Conservation (phyloP, 352 stramenopile species). For the Pythium pyrilobum region DNA sequence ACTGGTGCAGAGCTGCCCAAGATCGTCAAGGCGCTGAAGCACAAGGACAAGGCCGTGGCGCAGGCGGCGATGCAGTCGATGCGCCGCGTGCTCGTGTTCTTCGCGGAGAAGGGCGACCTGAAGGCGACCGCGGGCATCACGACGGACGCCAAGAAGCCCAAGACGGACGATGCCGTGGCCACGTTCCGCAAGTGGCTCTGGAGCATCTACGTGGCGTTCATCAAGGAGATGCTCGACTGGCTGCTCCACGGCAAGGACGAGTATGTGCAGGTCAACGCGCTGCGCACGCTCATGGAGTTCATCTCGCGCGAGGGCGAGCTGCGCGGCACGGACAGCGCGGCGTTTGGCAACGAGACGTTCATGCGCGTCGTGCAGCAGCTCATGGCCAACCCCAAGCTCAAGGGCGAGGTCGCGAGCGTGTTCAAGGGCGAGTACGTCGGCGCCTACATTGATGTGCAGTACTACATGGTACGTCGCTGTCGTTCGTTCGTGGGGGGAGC, state of each 20-base stretch:
- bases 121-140: slow-evolving; percentile 15
- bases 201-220: slow-evolving; percentile 71
- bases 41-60: slow-evolving; percentile 62
- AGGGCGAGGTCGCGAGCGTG: slow-evolving; percentile 74
- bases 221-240: slow-evolving; percentile 82
- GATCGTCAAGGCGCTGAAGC: slow-evolving; percentile 65
- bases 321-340: slow-evolving; percentile 14
- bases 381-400: slow-evolving; percentile 56
- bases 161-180: slow-evolving; percentile 56
- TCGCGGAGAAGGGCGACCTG: slow-evolving; percentile 80
- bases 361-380: slow-evolving; percentile 70
- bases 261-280: slow-evolving; percentile 66
- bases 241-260: slow-evolving; percentile 43
- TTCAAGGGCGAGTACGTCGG: slow-evolving; percentile 84
- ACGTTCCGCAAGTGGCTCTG: slow-evolving; percentile 84
- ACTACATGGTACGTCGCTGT: slow-evolving; percentile 59
- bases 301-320: slow-evolving; percentile 71
- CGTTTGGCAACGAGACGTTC: slow-evolving; percentile 86
- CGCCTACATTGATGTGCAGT: slow-evolving; percentile 84
- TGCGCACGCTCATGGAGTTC: slow-evolving; percentile 89
- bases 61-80: slow-evolving; percentile 79
- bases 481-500: too few relatives aligned
- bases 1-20: slow-evolving; percentile 58
- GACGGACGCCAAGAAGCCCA: slow-evolving; percentile 39
- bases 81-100: slow-evolving; percentile 74